Evolutionary conservation across 306 rosid species (phyloP).

Genomic region (Trichosanthes truncata): DNA sequence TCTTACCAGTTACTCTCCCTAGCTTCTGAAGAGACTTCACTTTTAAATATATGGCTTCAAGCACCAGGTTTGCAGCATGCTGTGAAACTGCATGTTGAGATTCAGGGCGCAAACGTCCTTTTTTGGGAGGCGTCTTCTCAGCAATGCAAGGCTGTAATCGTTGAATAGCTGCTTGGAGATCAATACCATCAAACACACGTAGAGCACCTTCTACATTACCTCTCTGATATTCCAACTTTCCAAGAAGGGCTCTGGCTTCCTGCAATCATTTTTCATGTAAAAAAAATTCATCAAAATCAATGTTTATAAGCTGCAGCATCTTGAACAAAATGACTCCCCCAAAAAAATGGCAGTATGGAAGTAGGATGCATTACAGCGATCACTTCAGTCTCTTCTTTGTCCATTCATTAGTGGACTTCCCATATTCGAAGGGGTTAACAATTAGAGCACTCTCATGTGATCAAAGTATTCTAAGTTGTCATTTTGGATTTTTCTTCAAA

Average conservation of each 20-base stretch:
- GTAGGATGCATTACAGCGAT: not conserved
- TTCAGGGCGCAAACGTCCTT: slow-evolving; percentile 47
- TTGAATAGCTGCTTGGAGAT: slow-evolving; percentile 88
- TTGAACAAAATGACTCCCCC: not conserved
- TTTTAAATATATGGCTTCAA: slow-evolving; percentile 95
- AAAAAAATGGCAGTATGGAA: not conserved
- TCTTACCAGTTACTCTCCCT: slow-evolving; percentile 57
- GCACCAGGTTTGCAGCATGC: slow-evolving; percentile 88
- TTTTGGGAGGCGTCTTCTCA: slow-evolving; percentile 51
- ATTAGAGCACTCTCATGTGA: not conserved
- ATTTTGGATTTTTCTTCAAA: not conserved
- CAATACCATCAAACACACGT: slow-evolving; percentile 86
- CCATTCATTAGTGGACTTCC: not conserved
- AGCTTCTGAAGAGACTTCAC: slow-evolving; percentile 83
- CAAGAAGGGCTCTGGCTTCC: slow-evolving; percentile 99
- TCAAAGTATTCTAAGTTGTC: not conserved
- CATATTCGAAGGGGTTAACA: not conserved
- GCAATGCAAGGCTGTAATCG: slow-evolving; percentile 62
- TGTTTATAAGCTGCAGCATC: not conserved
- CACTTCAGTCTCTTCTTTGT: not conserved
- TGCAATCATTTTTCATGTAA: slow-evolving; percentile 11
- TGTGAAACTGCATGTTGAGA: slow-evolving; percentile 60
- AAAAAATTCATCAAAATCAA: not conserved
- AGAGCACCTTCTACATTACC: slow-evolving; percentile 95
- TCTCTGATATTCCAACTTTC: slow-evolving; percentile 96